Evolutionary conservation across 2,329 filamentous ascomycete genomes (phyloP), one percentile per base, ranked within the genome.

Genomic region (Xylariales sp.): DNA sequence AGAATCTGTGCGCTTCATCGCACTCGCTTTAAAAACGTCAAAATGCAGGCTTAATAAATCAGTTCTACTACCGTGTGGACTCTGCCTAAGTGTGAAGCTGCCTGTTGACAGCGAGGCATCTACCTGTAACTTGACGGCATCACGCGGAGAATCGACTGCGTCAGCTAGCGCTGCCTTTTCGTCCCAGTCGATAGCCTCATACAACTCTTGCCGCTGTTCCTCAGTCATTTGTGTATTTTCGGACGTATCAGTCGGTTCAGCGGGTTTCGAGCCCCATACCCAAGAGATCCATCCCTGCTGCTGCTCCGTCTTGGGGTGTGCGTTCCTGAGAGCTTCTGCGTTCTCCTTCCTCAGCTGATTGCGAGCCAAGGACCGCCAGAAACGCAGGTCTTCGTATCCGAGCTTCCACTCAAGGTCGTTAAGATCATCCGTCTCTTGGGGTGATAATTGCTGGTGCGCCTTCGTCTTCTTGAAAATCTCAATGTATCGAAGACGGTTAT

Each of bases 121-220:
- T 56, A 99, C 84, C 77, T 97, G 93, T 79, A 98, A 85, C 80
- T 98, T 97, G 75, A 99, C 86, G 9, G 93, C 93, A 74, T 99
- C 96, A 62, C 93, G 89, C 0, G 97, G 97, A 39, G 94, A 85
- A 73, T 99, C 96, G 3, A 99, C 90, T 49, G 92, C 91, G 72
- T 97, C 94, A 0, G 93, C 86, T 46, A 99, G 86, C 1, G 92
- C 93, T 68, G 94, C 90, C 83, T 97, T 98, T 80, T 99, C 96
- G 70, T 99, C 93, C 90, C 95, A 99, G 75, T 98, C 96, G 75
- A 99, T 99, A 57, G 93, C 97, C 73, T 97, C 91, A 79, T 98
- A 99, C 9, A 99, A 87, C 80, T 99, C 95, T 78, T 98, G 94
- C 49, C 95, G 91, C 78, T 99, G 94, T 79, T 98, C 91, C 69